Percentiles rank a stretch among this genome's conserved stretches.
Evolutionary conservation across 2,329 filamentous ascomycete genomes (phyloP).

Genomic region (Exophiala lecanii-corni): DNA sequence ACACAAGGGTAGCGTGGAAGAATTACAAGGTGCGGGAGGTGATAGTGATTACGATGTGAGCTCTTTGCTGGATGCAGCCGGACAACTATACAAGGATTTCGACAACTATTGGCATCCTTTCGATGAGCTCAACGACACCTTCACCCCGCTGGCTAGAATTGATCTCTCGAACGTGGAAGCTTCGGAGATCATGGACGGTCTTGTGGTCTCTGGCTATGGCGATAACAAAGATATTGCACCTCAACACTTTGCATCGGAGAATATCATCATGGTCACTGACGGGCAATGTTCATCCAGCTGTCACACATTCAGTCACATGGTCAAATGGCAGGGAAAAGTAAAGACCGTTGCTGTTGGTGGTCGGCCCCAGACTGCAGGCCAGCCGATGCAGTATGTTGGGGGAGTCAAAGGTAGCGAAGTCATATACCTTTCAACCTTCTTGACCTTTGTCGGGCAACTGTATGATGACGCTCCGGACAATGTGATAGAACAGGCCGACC

Average conservation of each 20-base stretch:
- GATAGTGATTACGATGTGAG: not conserved
- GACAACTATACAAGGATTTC: not conserved
- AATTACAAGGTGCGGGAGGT: not conserved
- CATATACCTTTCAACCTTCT: not conserved
- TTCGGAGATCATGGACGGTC: not conserved
- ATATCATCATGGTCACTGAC: constrained; percentile 44
- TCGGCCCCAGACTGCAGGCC: constrained; percentile 36
- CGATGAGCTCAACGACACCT: not conserved
- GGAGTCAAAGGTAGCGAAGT: constrained; percentile 52
- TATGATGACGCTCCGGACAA: not conserved
- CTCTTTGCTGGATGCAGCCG: not conserved
- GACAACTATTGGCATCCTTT: not conserved
- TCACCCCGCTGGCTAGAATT: not conserved
- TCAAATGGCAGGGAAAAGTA: constrained; percentile 50
- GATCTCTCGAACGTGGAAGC: not conserved
- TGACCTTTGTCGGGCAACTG: not conserved
- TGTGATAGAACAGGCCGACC: not conserved
- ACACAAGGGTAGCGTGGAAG: not conserved
- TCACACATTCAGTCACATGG: constrained; percentile 51
- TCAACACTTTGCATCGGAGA: constrained; percentile 50
- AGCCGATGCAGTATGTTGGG: constrained; percentile 57
- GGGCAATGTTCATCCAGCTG: constrained; percentile 57
- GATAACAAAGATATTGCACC: not conserved
- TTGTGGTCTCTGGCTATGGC: not conserved
- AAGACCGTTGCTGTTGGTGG: constrained; percentile 53